phyloP scores from a whole-genome alignment of 1,284 basidiomycete genomes.

The Blastosporella zonata region DNA sequence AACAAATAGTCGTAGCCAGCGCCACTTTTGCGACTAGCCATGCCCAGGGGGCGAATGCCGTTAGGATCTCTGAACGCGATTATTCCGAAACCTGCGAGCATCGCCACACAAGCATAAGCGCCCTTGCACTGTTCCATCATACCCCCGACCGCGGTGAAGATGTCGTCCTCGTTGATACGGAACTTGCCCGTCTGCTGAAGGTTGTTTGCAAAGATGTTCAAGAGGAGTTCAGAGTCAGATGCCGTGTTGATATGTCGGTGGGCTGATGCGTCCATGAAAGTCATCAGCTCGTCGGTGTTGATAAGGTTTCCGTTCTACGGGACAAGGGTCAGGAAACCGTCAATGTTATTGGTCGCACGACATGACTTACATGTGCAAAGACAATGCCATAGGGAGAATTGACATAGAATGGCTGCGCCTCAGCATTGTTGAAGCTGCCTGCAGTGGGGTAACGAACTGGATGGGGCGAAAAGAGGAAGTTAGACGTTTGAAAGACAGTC shows the following conservation, averaged over 20 bases:
- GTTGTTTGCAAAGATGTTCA: conserved; percentile 98
- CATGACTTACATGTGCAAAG: conserved; percentile 84
- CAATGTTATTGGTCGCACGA: neutral
- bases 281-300: conserved; percentile 84
- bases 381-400: conserved; percentile 99
- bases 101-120: conserved; percentile 95
- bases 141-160: conserved; percentile 90
- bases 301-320: conserved; percentile 96
- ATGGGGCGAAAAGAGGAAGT: conserved; percentile 2
- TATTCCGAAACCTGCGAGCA: conserved; percentile 98
- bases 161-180: conserved; percentile 99
- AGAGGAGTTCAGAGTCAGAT: conserved; percentile 94
- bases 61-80: conserved; percentile 99
- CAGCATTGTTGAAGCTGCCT: conserved; percentile 95
- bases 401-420: conserved; percentile 99
- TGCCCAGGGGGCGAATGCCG: conserved; percentile 91
- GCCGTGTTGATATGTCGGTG: conserved; percentile 99
- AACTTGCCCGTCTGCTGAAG: conserved; percentile 99
- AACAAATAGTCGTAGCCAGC: conserved; percentile 84
- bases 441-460: conserved; percentile 96
- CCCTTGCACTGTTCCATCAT: conserved; percentile 90
- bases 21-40: conserved; percentile 62
- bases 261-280: conserved; percentile 94
- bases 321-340: conserved; percentile 10
- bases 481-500: neutral